These are phyloP conservation scores for Naganishia vaughanmartiniae DNA, from an alignment of 768 basidiomycete genomes.

Conservation along the genomic window DNA sequence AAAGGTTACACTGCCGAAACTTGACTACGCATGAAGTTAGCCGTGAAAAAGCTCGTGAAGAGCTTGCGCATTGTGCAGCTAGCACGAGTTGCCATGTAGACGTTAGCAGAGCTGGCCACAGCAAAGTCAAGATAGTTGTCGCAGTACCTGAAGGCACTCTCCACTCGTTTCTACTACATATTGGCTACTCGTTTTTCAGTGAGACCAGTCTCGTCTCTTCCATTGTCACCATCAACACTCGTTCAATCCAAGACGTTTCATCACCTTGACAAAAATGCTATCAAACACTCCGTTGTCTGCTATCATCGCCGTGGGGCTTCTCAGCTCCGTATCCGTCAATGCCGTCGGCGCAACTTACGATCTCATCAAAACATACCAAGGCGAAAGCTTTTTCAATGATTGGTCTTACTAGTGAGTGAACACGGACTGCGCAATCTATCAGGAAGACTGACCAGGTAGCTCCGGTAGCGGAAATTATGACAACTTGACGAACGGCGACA, in stretches of 20 bases:
- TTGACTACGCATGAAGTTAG: not conserved
- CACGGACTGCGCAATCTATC: not conserved
- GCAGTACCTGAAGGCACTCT: too few species aligned
- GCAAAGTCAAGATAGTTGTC: too few species aligned
- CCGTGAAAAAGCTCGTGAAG: too few species aligned
- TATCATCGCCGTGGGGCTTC: not conserved
- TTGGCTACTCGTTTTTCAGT: not conserved
- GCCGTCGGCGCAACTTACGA: conserved; percentile 53
- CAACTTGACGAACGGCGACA: conserved; percentile 69
- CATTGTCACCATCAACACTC: not conserved
- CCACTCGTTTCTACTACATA: not conserved
- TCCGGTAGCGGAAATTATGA: conserved; percentile 54
- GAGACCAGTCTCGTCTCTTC: not conserved
- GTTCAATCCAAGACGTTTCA: not conserved
- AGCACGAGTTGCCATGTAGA: not conserved
- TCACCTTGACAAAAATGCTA: not conserved
- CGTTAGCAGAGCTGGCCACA: not conserved
- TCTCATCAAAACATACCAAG: conserved; percentile 61
- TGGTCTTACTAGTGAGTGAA: conserved; percentile 61
- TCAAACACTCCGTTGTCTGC: not conserved
- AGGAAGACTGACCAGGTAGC: not conserved
- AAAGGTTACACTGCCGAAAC: not conserved
- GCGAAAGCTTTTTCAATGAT: conserved; percentile 64
- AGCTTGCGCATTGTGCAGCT: too few species aligned
- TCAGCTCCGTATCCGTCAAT: not conserved